Base-by-base conservation (phyloP, 768 basidiomycete genomes). In the Grammothele lineata region DNA sequence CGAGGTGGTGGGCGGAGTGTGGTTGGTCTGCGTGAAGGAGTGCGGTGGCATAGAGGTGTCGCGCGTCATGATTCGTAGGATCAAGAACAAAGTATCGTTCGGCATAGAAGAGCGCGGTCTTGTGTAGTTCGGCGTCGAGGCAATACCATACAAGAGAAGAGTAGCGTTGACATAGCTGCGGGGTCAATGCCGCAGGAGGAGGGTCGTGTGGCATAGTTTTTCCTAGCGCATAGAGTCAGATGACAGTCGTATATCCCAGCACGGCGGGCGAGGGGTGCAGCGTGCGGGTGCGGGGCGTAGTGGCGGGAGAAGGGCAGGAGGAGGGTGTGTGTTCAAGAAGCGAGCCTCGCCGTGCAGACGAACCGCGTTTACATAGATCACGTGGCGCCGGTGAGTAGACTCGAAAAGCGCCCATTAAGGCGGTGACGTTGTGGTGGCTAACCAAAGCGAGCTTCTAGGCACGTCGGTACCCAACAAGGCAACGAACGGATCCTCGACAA, bases 81-180 rank as follows among this genome's bases (percentile, higher is more conserved):
- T 87, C 83, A 64, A 88, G 68, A 33, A 81, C 77, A 62, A 76
- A 85, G 63, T 88, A 88, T 54, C 89, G 72, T 67, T 94, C 92
- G 27, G 91, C 89, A 69, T 88, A 88, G 71, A 95, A 95, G 37
- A 90, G 77, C 33, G 92, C 91, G 11, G 89, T 83, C 65, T 76
- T 78, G 57, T 78, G 72, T 37, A 92, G 80, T 58, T 86, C 85
- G 45, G 81, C 76, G 70, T 92, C 90, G 48, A 92, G 81, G 67
- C 82, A 90, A 57, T 81, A 80, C 88, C 89, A 91, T 59, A 91
- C 74, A 53, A 92, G 73, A 42, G 77, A 70, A 54, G 77, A 77
- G 62, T 87, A 85, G 55, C 85, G 84, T 66, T 80, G 75, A 72
- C 59, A 88, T 78, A 61, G 76, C 70, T 52, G 78, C 74, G 52